phyloP scores from a whole-genome alignment of 139 green algal species.

The Prasinococcaceae sp. region DNA sequence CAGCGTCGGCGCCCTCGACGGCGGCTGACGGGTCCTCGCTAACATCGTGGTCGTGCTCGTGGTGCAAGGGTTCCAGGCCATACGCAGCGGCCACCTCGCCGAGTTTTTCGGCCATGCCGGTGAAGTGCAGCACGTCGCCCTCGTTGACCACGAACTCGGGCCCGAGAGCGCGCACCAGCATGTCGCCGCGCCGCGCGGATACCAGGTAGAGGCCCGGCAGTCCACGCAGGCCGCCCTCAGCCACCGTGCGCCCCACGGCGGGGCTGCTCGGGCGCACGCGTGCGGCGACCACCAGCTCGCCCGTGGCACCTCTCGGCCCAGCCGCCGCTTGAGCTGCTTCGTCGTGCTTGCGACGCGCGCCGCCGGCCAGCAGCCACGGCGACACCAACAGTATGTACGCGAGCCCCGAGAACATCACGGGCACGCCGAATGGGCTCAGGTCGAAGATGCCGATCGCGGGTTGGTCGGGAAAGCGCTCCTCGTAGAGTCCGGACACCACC shows the following conservation, averaged over 20 bases:
- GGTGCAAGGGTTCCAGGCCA: constrained; percentile 5
- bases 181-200: constrained; percentile 10
- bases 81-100: constrained; percentile 4
- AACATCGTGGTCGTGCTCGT: constrained; percentile 5
- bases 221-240: constrained; percentile 22
- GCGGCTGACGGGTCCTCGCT: background rate
- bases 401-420: constrained; percentile 4
- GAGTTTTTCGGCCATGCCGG: constrained; percentile 5
- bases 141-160: constrained; percentile 10
- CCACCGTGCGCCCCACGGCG: constrained; percentile 13
- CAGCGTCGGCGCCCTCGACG: too few relatives aligned
- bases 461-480: constrained; percentile 9
- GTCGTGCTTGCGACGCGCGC: background rate
- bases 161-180: constrained; percentile 5
- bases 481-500: constrained; percentile 39
- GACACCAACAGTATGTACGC: constrained; percentile 8
- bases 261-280: constrained; percentile 3
- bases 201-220: constrained; percentile 36
- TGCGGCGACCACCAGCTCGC: constrained; percentile 18
- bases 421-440: constrained; percentile 7
- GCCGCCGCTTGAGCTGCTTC: background rate
- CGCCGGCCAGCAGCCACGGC: constrained; percentile 4
- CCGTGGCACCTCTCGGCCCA: background rate
- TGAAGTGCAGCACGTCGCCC: constrained; percentile 13
- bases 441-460: constrained; percentile 5